Evolutionary conservation across 352 stramenopile species (phyloP).

Genomic region (Globisporangium camurandrum): DNA sequence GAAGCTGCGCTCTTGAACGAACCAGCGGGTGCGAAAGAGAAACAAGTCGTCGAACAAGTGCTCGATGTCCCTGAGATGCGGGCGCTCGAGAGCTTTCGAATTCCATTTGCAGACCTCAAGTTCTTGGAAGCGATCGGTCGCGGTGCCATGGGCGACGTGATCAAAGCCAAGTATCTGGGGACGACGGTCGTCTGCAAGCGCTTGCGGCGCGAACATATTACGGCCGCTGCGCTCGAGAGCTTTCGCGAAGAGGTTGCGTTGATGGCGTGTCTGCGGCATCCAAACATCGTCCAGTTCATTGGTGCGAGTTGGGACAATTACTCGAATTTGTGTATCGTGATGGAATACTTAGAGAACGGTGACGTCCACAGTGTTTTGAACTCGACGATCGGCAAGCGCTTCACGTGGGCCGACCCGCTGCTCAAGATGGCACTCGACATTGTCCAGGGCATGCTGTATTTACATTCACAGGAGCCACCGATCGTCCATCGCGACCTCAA

Average conservation of each 20-base stretch:
- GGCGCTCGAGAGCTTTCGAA: constrained; percentile 74
- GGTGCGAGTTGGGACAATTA: constrained; percentile 85
- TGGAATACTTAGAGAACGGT: constrained; percentile 87
- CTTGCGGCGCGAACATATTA: constrained; percentile 81
- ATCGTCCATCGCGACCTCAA: constrained; percentile 86
- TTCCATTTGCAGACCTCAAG: constrained; percentile 76
- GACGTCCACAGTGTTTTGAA: constrained; percentile 85
- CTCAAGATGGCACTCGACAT: constrained; percentile 85
- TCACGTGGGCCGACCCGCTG: constrained; percentile 79
- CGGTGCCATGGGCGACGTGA: constrained; percentile 82
- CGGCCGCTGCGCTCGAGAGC: constrained; percentile 49
- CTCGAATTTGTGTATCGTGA: constrained; percentile 85
- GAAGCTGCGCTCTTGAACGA: constrained; percentile 81
- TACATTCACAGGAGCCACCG: constrained; percentile 77
- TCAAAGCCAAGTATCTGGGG: constrained; percentile 84
- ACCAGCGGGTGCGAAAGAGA: constrained; percentile 59
- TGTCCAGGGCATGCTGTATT: constrained; percentile 82
- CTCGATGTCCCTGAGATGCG: constrained; percentile 66
- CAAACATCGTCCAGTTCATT: constrained; percentile 88
- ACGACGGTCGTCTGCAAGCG: constrained; percentile 85
- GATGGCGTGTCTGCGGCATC: constrained; percentile 79
- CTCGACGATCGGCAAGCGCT: constrained; percentile 67
- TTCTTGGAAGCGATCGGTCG: constrained; percentile 74
- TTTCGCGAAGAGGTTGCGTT: constrained; percentile 85
- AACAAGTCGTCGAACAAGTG: constrained; percentile 56